Conservation (phyloP, 2,329 filamentous ascomycete species). For the Stachybotrys elegans region DNA sequence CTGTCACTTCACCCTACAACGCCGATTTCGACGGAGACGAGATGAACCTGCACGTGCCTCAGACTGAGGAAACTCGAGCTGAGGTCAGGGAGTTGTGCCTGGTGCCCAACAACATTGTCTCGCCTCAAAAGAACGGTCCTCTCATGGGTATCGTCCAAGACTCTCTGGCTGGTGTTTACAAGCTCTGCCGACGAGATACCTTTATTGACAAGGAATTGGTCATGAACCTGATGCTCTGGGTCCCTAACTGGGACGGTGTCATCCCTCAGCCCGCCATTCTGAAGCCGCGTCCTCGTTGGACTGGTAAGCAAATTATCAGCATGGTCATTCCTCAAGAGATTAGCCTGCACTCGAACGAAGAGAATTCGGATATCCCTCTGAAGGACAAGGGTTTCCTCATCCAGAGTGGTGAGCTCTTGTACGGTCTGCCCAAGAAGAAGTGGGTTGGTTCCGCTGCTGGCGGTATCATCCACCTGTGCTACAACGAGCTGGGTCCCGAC, state of each 20-base stretch:
- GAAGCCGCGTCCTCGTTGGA: constrained; percentile 91
- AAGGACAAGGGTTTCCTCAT: constrained; percentile 78
- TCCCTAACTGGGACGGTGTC: constrained; percentile 94
- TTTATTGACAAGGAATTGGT: constrained; percentile 88
- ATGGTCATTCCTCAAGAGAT: constrained; percentile 85
- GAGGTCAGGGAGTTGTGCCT: constrained; percentile 93
- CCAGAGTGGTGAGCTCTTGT: constrained; percentile 82
- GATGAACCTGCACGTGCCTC: constrained; percentile 99
- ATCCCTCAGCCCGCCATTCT: constrained; percentile 91
- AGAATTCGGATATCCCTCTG: constrained; percentile 54
- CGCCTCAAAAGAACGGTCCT: constrained; percentile 91
- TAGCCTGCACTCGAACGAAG: constrained; percentile 67
- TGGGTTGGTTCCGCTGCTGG: constrained; percentile 83
- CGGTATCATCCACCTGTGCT: constrained; percentile 92
- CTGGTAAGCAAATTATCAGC: constrained; percentile 95
- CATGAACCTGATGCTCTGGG: constrained; percentile 97
- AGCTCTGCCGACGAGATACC: constrained; percentile 87
- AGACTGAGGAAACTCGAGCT: constrained; percentile 92
- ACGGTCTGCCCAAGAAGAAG: constrained; percentile 89
- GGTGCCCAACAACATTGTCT: constrained; percentile 98
- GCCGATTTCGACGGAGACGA: constrained; percentile 99
- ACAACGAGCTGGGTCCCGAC: constrained; percentile 85
- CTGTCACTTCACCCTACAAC: constrained; percentile 98
- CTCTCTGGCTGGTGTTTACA: constrained; percentile 93
- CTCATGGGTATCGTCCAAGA: constrained; percentile 99